phyloP scores from a whole-genome alignment of 1,284 basidiomycete genomes.

The Ganoderma sp. region DNA sequence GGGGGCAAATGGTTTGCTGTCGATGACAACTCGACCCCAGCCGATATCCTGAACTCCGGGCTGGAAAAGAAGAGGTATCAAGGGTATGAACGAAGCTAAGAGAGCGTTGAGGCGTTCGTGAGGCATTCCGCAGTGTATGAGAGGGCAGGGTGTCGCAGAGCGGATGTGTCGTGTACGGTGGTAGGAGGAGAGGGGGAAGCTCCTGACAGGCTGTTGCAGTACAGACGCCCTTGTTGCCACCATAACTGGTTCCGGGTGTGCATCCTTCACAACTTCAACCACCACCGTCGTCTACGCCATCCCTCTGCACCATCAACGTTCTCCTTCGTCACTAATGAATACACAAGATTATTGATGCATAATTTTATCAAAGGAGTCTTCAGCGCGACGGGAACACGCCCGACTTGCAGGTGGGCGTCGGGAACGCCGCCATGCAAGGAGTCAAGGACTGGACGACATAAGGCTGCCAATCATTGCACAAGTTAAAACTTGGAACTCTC shows the following conservation, averaged over 20 bases:
- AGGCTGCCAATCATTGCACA: neutral
- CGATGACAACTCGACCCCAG: neutral
- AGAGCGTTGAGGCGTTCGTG: neutral
- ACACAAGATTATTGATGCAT: neutral
- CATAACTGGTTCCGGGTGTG: too few species aligned
- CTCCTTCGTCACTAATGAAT: neutral
- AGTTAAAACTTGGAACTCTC: neutral
- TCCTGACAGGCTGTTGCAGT: neutral
- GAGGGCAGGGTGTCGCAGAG: slow-evolving; percentile 4
- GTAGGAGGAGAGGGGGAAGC: neutral
- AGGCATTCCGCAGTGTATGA: neutral
- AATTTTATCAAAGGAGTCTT: neutral
- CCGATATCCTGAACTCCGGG: neutral
- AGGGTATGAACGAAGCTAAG: slow-evolving; percentile 1
- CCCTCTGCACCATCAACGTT: too few species aligned
- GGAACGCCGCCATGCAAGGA: neutral
- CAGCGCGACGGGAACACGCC: neutral
- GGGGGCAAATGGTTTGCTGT: neutral
- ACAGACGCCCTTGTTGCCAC: neutral
- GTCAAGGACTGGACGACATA: neutral
- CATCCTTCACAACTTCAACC: slow-evolving; percentile 3
- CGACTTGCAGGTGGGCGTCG: too few species aligned
- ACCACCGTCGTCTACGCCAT: neutral
- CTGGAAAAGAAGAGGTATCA: neutral
- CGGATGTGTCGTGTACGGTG: neutral